Conservation (phyloP, 2,329 filamentous ascomycete species). For the Aspergillus ochraceoroseus region DNA sequence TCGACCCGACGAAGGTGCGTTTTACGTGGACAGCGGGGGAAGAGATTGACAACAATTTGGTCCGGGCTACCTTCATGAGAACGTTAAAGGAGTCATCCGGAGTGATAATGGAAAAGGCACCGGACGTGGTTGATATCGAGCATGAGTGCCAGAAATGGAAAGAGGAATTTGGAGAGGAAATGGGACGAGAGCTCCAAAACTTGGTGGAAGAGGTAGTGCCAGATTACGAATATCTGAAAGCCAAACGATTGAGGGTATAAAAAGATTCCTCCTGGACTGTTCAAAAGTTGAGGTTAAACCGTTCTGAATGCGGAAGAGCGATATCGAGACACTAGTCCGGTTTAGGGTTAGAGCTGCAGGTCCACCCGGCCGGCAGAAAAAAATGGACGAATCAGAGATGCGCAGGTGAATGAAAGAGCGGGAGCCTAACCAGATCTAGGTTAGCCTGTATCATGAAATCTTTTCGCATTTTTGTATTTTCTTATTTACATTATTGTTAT, state of each 20-base stretch:
- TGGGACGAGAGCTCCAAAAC: neutral
- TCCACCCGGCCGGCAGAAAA: slow-evolving; percentile 10
- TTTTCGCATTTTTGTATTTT: too few relatives aligned
- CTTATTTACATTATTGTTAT: too few relatives aligned
- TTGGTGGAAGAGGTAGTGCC: slow-evolving; percentile 2
- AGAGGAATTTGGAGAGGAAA: neutral
- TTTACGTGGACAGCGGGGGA: slow-evolving; percentile 1
- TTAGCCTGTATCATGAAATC: too few relatives aligned
- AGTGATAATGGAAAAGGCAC: neutral
- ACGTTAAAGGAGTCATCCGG: slow-evolving; percentile 1
- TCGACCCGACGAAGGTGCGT: slow-evolving; percentile 1
- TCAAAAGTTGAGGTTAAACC: neutral
- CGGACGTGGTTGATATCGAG: neutral
- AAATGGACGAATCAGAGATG: slow-evolving; percentile 5
- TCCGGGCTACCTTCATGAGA: neutral
- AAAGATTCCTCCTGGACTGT: too few relatives aligned
- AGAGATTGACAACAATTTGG: neutral
- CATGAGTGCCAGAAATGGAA: slow-evolving; percentile 1
- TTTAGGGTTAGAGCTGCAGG: slow-evolving; percentile 12
- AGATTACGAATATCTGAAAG: slow-evolving; percentile 4
- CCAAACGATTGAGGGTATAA: neutral
- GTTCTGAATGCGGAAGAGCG: neutral
- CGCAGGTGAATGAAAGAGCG: neutral
- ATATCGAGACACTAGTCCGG: slow-evolving; percentile 3
- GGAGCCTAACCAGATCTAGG: too few relatives aligned